Conservation (phyloP, 768 basidiomycete genomes). For the Vararia minispora region DNA sequence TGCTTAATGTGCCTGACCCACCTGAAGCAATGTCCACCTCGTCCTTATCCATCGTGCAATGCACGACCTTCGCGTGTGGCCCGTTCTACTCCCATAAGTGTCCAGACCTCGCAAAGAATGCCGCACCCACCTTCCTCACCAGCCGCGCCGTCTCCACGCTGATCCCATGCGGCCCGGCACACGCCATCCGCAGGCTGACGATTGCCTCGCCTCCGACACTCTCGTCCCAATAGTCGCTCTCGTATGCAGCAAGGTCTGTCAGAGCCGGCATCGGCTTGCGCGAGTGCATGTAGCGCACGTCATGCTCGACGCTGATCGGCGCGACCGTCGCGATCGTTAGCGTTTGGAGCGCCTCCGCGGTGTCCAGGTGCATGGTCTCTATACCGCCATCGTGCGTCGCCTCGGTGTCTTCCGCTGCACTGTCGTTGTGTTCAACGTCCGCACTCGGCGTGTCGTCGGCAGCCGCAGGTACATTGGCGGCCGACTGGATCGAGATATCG, state of each 20-base stretch:
- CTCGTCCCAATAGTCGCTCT: slow-evolving; percentile 41
- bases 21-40: slow-evolving; percentile 34
- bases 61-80: slow-evolving; percentile 33
- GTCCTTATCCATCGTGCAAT: slow-evolving; percentile 39
- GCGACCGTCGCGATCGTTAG: slow-evolving; percentile 55
- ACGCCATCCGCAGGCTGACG: slow-evolving; percentile 40
- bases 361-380: slow-evolving; percentile 21
- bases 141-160: slow-evolving; percentile 40
- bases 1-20: slow-evolving; percentile 19
- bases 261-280: slow-evolving; percentile 31
- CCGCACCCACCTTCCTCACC: slow-evolving; percentile 32
- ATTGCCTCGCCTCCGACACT: slow-evolving; percentile 42
- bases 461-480: slow-evolving; percentile 5
- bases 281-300: slow-evolving; percentile 41
- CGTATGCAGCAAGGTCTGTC: slow-evolving; percentile 43
- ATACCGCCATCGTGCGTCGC: slow-evolving; percentile 14
- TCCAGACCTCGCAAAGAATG: neutral
- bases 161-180: slow-evolving; percentile 44
- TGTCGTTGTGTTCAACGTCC: too few relatives aligned
- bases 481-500: slow-evolving; percentile 72
- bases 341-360: slow-evolving; percentile 56
- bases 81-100: too few relatives aligned
- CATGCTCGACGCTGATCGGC: slow-evolving; percentile 45
- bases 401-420: too few relatives aligned
- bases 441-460: too few relatives aligned